Base-by-base conservation (phyloP, 495 filamentous ascomycete species). In the Penicillium pancosmium region DNA sequence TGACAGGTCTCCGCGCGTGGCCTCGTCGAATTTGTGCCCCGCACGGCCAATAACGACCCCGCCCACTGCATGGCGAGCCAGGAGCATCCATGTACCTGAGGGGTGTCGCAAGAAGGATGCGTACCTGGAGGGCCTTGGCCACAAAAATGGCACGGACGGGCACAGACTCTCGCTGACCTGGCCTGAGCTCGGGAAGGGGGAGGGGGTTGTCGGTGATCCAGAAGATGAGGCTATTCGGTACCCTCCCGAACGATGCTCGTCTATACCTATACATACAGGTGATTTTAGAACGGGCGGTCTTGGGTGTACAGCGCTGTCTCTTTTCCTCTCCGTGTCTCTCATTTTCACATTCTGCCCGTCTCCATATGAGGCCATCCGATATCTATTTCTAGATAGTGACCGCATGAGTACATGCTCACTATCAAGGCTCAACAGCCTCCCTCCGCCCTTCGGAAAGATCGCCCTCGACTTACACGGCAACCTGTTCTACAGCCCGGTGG, bases 1-100 rank as follows among this genome's bases (percentile, higher is more conserved):
- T 63, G 56, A 63, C 51, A 63, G 56, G 65, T 68, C 23, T 19
- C 23, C 46, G 18, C 46, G 19, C 46, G 46, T 48, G 46, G 46
- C 21, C 65, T 61, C 21, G 33, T 50, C 50, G 38, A 52, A 31
- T 48, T 48, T 48, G 46, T 23, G 19, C 46, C 46, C 57, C 52
- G 52, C 57, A 41, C 12, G 34, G 27, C 61, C 61, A 63, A 63
- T 63, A 38, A 59, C 16, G 36, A 44, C 16, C 3, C 35, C 53
- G 25, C 21, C 41, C 40, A 36, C 40, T 61, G 59, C 62, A 60
- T 49, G 16, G 19, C 19, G 47, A 41, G 44, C 64, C 49, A 50
- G 65, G 65, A 58, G 54, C 15, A 68, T 63, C 64, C 61, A 69
- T 69, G 66, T 66, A 56, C 60, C 57, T 63, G 52, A 36, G 16